These are phyloP conservation scores for Echium plantagineum DNA, from an alignment of 257 asterid species.

Conservation along the genomic window DNA sequence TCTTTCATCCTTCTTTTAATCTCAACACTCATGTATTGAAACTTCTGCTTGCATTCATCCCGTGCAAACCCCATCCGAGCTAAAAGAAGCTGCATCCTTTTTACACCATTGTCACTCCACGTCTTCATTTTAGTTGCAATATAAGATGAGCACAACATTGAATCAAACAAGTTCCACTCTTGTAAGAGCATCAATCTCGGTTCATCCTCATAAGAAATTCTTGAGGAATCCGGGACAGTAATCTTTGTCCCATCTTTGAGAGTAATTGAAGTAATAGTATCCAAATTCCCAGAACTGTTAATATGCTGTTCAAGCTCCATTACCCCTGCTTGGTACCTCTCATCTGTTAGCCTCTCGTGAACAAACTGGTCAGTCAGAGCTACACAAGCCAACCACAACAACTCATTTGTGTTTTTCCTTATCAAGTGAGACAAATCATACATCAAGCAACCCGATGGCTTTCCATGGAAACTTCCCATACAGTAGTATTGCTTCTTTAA, in stretches of 20 bases:
- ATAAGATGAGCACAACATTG: slow-evolving; percentile 89
- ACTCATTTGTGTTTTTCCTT: slow-evolving; percentile 65
- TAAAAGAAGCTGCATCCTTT: slow-evolving; percentile 82
- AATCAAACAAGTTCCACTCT: slow-evolving; percentile 96
- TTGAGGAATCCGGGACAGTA: slow-evolving; percentile 62
- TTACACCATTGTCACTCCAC: slow-evolving; percentile 91
- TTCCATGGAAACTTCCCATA: slow-evolving; percentile 91
- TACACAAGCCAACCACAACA: slow-evolving; percentile 95
- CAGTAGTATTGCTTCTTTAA: slow-evolving; percentile 68
- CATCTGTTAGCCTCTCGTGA: slow-evolving; percentile 83
- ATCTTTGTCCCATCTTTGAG: slow-evolving; percentile 94
- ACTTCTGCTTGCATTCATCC: slow-evolving; percentile 91
- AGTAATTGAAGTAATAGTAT: slow-evolving; percentile 62
- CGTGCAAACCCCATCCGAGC: slow-evolving; percentile 94
- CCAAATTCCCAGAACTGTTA: slow-evolving; percentile 78
- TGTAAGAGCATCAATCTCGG: slow-evolving; percentile 88
- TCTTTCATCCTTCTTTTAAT: slow-evolving; percentile 82
- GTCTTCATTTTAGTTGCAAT: slow-evolving; percentile 88
- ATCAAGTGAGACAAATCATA: slow-evolving; percentile 70
- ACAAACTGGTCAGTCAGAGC: slow-evolving; percentile 92
- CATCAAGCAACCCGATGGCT: slow-evolving; percentile 97
- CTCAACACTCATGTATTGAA: slow-evolving; percentile 80
- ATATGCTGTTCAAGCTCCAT: slow-evolving; percentile 93
- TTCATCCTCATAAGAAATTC: slow-evolving; percentile 74
- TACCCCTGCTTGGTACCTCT: slow-evolving; percentile 79